These are phyloP conservation scores for Coix lacrymajobi DNA, from an alignment of 176 grass and related monocot species.

Conservation along the genomic window DNA sequence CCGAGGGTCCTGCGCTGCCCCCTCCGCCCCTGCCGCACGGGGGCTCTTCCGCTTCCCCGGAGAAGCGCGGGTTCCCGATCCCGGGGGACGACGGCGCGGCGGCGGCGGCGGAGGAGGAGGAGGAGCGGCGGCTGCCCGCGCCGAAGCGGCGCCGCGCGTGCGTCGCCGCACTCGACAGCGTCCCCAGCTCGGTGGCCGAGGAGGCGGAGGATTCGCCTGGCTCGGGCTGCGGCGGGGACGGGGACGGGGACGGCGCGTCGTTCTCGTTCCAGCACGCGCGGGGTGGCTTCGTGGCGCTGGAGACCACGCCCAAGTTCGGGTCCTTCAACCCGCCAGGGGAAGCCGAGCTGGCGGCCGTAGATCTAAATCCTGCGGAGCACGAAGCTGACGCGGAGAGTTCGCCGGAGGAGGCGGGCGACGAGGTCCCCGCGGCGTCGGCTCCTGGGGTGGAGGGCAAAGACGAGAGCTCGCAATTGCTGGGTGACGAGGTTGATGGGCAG, in stretches of 20 bases:
- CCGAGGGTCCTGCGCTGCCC: slow-evolving; percentile 33
- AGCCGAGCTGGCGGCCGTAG: background rate
- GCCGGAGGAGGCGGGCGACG: background rate
- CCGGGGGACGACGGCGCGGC: background rate
- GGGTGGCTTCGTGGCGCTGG: slow-evolving; percentile 54
- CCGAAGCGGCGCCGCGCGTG: slow-evolving; percentile 61
- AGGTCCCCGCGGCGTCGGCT: background rate
- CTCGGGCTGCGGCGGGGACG: background rate
- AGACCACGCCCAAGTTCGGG: slow-evolving; percentile 88
- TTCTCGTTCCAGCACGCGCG: slow-evolving; percentile 71
- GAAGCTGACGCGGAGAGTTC: background rate
- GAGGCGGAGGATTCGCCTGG: background rate
- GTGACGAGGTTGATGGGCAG: background rate
- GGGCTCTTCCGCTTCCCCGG: background rate
- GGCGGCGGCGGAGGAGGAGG: background rate
- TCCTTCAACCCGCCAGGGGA: slow-evolving; percentile 49
- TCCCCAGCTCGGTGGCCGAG: background rate
- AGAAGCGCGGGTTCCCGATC: slow-evolving; percentile 1
- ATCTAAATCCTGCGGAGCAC: background rate
- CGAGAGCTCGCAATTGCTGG: background rate
- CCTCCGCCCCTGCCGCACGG: background rate
- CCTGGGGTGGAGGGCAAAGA: background rate
- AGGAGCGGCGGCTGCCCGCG: background rate
- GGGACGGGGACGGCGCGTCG: slow-evolving; percentile 21
- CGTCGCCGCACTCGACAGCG: slow-evolving; percentile 52